Evolutionary conservation across 2,329 filamentous ascomycete species (phyloP).

Genomic region (Fusarium sp.): DNA sequence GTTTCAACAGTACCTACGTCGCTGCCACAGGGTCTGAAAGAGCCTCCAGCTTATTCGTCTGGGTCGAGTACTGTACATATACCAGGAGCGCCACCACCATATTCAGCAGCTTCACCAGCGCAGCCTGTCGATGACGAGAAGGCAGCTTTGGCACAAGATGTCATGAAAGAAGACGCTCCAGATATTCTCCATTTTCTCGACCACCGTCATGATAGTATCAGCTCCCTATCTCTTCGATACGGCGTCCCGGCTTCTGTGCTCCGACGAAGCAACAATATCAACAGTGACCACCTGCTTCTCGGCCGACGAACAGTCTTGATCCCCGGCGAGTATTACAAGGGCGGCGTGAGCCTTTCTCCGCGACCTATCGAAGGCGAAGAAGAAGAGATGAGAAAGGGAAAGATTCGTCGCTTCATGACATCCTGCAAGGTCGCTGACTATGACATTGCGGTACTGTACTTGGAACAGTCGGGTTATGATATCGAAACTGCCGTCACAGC

Average conservation of each 20-base stretch:
- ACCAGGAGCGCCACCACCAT: slow-evolving; percentile 56
- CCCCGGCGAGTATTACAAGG: slow-evolving; percentile 76
- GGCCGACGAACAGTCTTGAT: slow-evolving; percentile 78
- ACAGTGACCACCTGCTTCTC: slow-evolving; percentile 76
- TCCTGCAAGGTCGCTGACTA: slow-evolving; percentile 81
- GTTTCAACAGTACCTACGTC: slow-evolving; percentile 70
- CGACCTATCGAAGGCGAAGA: slow-evolving; percentile 79
- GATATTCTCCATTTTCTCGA: slow-evolving; percentile 82
- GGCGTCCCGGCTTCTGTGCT: slow-evolving; percentile 73
- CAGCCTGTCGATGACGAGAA: slow-evolving; percentile 43
- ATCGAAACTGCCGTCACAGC: slow-evolving; percentile 72
- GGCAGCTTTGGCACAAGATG: slow-evolving; percentile 36
- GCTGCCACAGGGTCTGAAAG: slow-evolving; percentile 72
- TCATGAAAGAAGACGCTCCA: slow-evolving; percentile 58
- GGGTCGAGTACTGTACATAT: slow-evolving; percentile 46
- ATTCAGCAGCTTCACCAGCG: slow-evolving; percentile 45
- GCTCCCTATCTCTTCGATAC: slow-evolving; percentile 78
- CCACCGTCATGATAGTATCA: slow-evolving; percentile 74
- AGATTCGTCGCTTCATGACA: slow-evolving; percentile 83
- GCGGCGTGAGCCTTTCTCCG: slow-evolving; percentile 75
- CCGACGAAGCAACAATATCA: slow-evolving; percentile 75
- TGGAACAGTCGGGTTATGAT: slow-evolving; percentile 76
- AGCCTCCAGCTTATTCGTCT: slow-evolving; percentile 74
- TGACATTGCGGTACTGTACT: slow-evolving; percentile 79
- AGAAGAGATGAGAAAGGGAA: slow-evolving; percentile 76